Conservation (phyloP, 192 early-diverging fungal species). For the Paraglomus occultum region DNA sequence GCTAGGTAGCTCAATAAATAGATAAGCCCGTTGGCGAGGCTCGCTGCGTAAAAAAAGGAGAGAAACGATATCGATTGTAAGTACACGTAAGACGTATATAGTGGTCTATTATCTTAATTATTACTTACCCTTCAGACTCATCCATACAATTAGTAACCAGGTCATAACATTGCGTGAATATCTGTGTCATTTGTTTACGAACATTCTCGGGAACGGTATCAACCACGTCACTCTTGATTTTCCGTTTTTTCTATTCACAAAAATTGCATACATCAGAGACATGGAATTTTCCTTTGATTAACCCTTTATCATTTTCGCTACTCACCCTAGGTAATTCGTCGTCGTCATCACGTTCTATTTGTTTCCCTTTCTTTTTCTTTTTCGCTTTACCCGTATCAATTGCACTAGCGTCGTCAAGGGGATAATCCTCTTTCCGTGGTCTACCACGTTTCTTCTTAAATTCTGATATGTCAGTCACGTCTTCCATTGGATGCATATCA, state of each 20-base stretch:
- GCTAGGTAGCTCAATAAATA: constrained; percentile 77
- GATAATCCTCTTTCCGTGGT: constrained; percentile 40
- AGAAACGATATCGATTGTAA: neutral
- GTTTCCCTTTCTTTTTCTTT: constrained; percentile 22
- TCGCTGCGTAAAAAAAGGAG: constrained; percentile 25
- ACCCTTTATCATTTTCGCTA: neutral
- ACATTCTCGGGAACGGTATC: constrained; percentile 50
- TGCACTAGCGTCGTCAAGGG: constrained; percentile 35
- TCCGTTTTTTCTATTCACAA: constrained; percentile 33
- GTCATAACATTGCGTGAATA: constrained; percentile 59
- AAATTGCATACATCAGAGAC: neutral
- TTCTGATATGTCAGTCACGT: constrained; percentile 28
- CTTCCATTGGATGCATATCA: constrained; percentile 12
- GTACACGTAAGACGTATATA: neutral
- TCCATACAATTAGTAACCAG: constrained; percentile 57
- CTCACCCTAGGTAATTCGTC: neutral
- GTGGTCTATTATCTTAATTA: neutral
- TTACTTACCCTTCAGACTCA: constrained; percentile 44
- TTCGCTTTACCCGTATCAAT: neutral
- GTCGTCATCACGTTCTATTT: neutral
- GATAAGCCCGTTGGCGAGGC: constrained; percentile 61
- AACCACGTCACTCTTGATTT: constrained; percentile 36
- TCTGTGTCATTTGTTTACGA: constrained; percentile 54
- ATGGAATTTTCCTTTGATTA: neutral
- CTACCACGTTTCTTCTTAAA: constrained; percentile 44